Evolutionary conservation across 768 basidiomycete genomes (phyloP).

Genomic region (Rickenella mellea): DNA sequence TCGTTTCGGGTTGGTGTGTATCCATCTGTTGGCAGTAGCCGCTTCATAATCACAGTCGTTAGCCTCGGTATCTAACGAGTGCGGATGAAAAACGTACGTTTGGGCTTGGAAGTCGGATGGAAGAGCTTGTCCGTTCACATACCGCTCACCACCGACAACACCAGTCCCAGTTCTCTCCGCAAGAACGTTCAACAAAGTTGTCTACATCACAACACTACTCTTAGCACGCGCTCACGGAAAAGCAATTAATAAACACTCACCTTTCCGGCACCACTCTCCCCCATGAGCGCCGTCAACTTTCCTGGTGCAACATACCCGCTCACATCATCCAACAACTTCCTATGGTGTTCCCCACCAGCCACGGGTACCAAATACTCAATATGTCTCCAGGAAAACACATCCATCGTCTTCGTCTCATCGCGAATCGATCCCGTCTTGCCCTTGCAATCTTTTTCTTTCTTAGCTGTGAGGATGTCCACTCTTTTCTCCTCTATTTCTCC

Average conservation of each 20-base stretch:
- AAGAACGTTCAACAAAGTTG: slow-evolving; percentile 48
- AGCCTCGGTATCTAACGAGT: slow-evolving; percentile 12
- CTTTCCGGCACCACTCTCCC: slow-evolving; percentile 43
- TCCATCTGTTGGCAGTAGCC: slow-evolving; percentile 87
- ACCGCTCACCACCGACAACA: slow-evolving; percentile 38
- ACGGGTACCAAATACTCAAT: slow-evolving; percentile 58
- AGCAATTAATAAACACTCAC: slow-evolving; percentile 11
- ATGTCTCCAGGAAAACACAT: slow-evolving; percentile 76
- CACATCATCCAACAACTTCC: slow-evolving; percentile 56
- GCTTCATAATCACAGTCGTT: slow-evolving; percentile 20
- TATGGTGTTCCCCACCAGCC: slow-evolving; percentile 26
- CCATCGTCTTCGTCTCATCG: slow-evolving; percentile 21
- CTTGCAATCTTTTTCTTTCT: slow-evolving; percentile 28
- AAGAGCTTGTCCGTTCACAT: slow-evolving; percentile 44
- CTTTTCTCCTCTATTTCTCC: background rate
- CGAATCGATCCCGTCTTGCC: too few species aligned
- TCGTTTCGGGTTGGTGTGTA: slow-evolving; percentile 63
- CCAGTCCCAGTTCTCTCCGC: slow-evolving; percentile 41
- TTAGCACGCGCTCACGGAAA: background rate
- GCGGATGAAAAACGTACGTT: slow-evolving; percentile 24
- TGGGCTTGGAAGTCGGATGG: slow-evolving; percentile 56
- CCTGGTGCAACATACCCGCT: slow-evolving; percentile 79
- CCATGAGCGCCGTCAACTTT: slow-evolving; percentile 68
- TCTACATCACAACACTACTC: slow-evolving; percentile 21
- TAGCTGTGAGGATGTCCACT: slow-evolving; percentile 17